These are phyloP conservation scores for Achaetomiella virescens DNA, from an alignment of 495 filamentous ascomycete genomes.

Conservation along the genomic window DNA sequence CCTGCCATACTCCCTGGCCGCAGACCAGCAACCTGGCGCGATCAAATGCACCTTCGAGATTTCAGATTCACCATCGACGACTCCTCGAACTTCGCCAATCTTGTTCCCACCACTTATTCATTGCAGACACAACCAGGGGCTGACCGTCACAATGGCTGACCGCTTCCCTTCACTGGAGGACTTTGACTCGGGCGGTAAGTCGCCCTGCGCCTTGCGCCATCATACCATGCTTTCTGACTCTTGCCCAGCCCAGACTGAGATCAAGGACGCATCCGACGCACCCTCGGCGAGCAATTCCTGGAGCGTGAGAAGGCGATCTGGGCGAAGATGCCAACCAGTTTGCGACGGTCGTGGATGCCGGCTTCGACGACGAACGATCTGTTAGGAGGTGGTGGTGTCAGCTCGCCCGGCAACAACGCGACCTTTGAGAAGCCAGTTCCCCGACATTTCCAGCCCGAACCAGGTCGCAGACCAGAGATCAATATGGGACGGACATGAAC, in stretches of 20 bases:
- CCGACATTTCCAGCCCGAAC: conserved; percentile 70
- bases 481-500: background rate
- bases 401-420: conserved; percentile 49
- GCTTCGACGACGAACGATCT: conserved; percentile 65
- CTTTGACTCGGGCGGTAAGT: conserved; percentile 76
- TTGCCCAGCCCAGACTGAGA: conserved; percentile 37
- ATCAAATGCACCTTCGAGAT: conserved; percentile 12
- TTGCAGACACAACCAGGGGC: background rate
- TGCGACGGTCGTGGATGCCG: conserved; percentile 66
- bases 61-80: background rate
- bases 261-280: conserved; percentile 35
- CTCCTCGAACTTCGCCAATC: background rate
- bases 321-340: conserved; percentile 94
- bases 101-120: too few relatives aligned
- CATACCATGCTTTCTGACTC: conserved; percentile 20
- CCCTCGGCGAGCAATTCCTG: conserved; percentile 71
- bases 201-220: conserved; percentile 3
- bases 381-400: conserved; percentile 60
- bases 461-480: conserved; percentile 50
- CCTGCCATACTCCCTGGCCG: background rate
- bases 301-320: conserved; percentile 80
- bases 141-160: conserved; percentile 67
- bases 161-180: conserved; percentile 95
- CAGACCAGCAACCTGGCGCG: conserved; percentile 14
- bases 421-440: conserved; percentile 83